Conservation (phyloP, 2,329 filamentous ascomycete species). For the Aureobasidium uvarum region DNA sequence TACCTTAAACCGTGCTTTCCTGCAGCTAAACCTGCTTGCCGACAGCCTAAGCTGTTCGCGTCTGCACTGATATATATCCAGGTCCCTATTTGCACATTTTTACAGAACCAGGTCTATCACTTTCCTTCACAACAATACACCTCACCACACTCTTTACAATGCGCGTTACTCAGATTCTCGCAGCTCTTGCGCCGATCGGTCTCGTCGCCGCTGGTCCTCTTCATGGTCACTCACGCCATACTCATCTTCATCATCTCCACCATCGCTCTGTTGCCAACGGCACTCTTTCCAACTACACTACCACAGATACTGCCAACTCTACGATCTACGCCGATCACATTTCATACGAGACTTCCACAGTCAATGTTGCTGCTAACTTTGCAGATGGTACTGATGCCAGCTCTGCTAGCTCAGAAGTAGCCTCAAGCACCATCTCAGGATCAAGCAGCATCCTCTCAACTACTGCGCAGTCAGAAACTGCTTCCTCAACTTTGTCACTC, state of each 20-base stretch:
- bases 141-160: slow-evolving; percentile 22
- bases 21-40: slow-evolving; percentile 16
- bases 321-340: slow-evolving; percentile 23
- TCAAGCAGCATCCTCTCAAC: background rate
- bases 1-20: slow-evolving; percentile 24
- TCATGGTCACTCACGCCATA: slow-evolving; percentile 9
- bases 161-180: slow-evolving; percentile 21
- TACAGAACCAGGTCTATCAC: slow-evolving; percentile 19
- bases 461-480: slow-evolving; percentile 10
- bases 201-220: slow-evolving; percentile 17
- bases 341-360: slow-evolving; percentile 19
- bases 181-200: slow-evolving; percentile 7
- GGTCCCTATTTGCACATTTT: slow-evolving; percentile 22
- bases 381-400: slow-evolving; percentile 21
- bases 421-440: slow-evolving; percentile 6
- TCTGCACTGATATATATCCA: slow-evolving; percentile 27
- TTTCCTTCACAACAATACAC: slow-evolving; percentile 16
- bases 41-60: slow-evolving; percentile 16
- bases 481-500: slow-evolving; percentile 9
- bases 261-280: slow-evolving; percentile 14
- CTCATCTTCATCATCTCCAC: slow-evolving; percentile 23
- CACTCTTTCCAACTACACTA: slow-evolving; percentile 8
- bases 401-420: slow-evolving; percentile 9
- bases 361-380: slow-evolving; percentile 14
- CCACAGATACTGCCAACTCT: background rate